phyloP scores from a whole-genome alignment of 208 protist species.

The Borovskyia barvae region DNA sequence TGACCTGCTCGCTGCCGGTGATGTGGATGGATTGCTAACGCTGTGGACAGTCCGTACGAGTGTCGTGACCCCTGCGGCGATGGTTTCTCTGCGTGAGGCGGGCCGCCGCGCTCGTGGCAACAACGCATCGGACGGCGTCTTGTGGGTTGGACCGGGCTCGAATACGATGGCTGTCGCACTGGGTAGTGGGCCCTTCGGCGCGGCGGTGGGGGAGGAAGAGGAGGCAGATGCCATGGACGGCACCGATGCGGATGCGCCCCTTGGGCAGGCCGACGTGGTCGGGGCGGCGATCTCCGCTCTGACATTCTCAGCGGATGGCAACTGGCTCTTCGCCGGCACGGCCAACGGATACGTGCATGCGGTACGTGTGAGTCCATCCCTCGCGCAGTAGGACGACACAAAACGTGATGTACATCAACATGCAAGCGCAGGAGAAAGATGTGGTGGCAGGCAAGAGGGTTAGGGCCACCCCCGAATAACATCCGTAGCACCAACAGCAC shows the following conservation, averaged over 20 bases:
- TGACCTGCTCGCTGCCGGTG: constrained; percentile 62
- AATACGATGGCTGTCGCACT: not conserved
- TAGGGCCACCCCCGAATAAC: no score
- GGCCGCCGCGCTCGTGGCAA: constrained; percentile 11
- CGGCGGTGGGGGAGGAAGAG: constrained; percentile 1
- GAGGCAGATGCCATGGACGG: constrained; percentile 13
- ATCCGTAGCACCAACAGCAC: no score
- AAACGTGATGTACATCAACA: no score
- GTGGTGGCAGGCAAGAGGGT: no score
- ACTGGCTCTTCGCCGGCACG: constrained; percentile 58
- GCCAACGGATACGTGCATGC: constrained; percentile 48
- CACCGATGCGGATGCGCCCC: constrained; percentile 6
- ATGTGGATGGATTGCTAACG: constrained; percentile 49
- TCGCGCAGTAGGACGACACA: no score
- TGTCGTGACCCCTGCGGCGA: constrained; percentile 38
- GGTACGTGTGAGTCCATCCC: constrained; percentile 28
- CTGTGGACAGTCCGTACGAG: constrained; percentile 55
- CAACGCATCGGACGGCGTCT: constrained; percentile 10
- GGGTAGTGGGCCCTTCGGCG: not conserved
- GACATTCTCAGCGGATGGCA: constrained; percentile 53
- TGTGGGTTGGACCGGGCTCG: constrained; percentile 1
- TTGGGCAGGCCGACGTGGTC: constrained; percentile 11
- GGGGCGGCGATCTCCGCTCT: constrained; percentile 42
- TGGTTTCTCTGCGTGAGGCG: constrained; percentile 27
- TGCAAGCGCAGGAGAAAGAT: not conserved